phyloP scores from a whole-genome alignment of 148 eudicot genomes.

The Heliosperma pusillum region DNA sequence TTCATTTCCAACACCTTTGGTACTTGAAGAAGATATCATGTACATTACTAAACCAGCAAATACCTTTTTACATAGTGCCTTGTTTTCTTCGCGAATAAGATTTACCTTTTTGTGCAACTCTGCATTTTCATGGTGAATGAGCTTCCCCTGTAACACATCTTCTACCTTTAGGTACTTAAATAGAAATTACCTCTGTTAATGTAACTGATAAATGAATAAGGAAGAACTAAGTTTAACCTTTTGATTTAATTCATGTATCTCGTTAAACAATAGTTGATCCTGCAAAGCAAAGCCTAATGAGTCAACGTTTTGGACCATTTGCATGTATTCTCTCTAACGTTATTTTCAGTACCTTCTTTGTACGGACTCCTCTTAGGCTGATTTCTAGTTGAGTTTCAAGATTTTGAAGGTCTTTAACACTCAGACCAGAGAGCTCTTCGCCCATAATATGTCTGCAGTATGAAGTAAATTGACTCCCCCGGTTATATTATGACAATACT shows the following conservation, averaged over 20 bases:
- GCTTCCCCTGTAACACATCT: slow-evolving; percentile 45
- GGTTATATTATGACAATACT: background rate
- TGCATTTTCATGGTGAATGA: slow-evolving; percentile 61
- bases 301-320: background rate
- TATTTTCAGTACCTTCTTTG: slow-evolving; percentile 33
- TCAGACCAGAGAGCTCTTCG: slow-evolving; percentile 51
- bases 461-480: background rate
- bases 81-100: slow-evolving; percentile 46
- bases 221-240: slow-evolving; percentile 38
- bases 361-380: slow-evolving; percentile 38
- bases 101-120: slow-evolving; percentile 65
- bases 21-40: background rate
- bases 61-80: slow-evolving; percentile 52
- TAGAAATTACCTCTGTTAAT: slow-evolving; percentile 10
- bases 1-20: background rate
- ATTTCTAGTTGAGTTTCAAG: slow-evolving; percentile 45
- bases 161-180: slow-evolving; percentile 2
- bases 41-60: background rate
- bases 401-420: slow-evolving; percentile 38
- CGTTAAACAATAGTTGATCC: slow-evolving; percentile 63
- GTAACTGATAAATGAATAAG: background rate
- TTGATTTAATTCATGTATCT: slow-evolving; percentile 62
- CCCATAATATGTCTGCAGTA: slow-evolving; percentile 44
- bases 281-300: slow-evolving; percentile 25
- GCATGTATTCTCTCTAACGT: background rate